Evolutionary conservation across 148 eudicot genomes (phyloP), one percentile per base, ranked within the genome.

Genomic region (Rheum nobile): DNA sequence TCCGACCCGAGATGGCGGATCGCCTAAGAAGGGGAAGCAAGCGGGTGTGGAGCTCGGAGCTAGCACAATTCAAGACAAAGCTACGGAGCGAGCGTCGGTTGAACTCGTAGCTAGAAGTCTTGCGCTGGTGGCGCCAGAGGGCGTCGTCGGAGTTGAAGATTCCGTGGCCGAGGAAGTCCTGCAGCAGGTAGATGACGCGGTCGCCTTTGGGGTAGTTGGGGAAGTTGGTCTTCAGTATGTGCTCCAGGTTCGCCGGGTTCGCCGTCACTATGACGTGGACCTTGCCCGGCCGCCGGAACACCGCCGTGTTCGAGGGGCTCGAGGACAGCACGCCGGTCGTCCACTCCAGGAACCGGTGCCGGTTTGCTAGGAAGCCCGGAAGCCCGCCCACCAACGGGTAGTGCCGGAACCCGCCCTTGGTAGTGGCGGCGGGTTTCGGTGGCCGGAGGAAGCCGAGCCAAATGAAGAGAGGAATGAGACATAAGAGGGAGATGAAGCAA

Each of bases 201-300:
- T 82, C 67, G 54, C 93, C 93, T 74, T 88, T 88, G 0, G 84
- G 81, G 61, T 83, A 88, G 74, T 83, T 86, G 1, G 69, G 24
- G 61, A 88, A 85, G 68, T 83, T 84, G 52, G 87, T 79, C 31
- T 81, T 83, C 52, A 89, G 87, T 8, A 89, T 55, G 79, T 89
- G 79, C 7, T 89, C 83, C 42, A 87, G 32, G 39, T 76, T 82
- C 38, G 80, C 69, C 4, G 93, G 92, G 44, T 83, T 38, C 14
- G 87, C 90, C 1, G 90, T 89, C 76, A 85, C 34, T 2, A 89
- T 50, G 16, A 81, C 83, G 37, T 71, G 85, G 24, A 69, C 78
- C 41, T 80, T 81, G 34, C 86, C 84, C 2, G 75, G 21, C 8
- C 88, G 85, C 76, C 73, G 74, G 46, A 86, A 82, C 29, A 71